Percentiles rank a stretch among this genome's conserved stretches.
Evolutionary conservation across 208 protist genomes (phyloP).

Genomic region (Trichomonas tenax): DNA sequence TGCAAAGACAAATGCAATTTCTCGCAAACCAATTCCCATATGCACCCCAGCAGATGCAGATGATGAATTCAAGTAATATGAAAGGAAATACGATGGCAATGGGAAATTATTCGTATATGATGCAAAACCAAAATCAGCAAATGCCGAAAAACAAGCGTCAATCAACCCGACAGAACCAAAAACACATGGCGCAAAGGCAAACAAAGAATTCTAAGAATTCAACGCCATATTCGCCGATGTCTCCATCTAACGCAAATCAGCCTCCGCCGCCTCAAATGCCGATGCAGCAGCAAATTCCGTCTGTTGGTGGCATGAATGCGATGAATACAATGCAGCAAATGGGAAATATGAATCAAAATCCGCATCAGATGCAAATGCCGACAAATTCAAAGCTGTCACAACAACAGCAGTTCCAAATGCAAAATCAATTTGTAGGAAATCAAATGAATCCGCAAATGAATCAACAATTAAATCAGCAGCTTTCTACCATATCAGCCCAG

Average conservation of each 20-base stretch:
- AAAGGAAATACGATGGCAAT: background rate
- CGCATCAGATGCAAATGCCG: background rate
- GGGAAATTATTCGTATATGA: background rate
- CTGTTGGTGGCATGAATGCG: background rate
- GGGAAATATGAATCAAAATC: background rate
- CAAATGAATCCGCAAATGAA: background rate
- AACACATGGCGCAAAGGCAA: background rate
- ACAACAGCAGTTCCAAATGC: background rate
- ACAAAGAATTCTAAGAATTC: background rate
- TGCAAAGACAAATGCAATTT: background rate
- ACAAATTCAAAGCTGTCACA: background rate
- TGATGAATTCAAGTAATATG: background rate
- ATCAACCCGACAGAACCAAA: background rate
- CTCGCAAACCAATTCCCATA: background rate
- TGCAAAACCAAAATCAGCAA: background rate
- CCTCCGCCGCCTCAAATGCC: background rate
- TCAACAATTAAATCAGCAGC: background rate
- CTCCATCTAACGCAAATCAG: background rate
- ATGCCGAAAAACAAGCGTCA: background rate
- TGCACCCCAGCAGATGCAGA: background rate
- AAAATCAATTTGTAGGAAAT: background rate
- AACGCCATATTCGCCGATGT: background rate
- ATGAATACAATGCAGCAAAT: background rate
- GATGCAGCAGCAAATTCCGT: background rate
- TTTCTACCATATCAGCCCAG: background rate